Base-by-base conservation (phyloP, 768 basidiomycete genomes). In the Tricholoma hemisulphureum region DNA sequence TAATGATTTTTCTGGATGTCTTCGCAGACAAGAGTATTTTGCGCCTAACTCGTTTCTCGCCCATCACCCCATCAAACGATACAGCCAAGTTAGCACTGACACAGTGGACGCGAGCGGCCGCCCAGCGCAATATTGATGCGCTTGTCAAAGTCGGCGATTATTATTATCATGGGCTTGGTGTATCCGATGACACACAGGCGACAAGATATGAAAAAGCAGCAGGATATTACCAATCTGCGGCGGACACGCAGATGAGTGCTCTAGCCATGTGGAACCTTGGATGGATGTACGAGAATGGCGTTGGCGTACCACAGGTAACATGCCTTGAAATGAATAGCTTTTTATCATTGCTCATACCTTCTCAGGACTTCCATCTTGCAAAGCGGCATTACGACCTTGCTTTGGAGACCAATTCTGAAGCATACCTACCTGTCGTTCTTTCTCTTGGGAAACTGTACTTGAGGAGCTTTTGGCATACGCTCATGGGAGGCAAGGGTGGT, bases 261-360 rank as follows among this genome's bases (percentile, higher is more conserved):
- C 78, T 98, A 61, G 95, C 97, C 1, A 93, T 97, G 87, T 98
- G 94, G 94, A 97, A 98, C 67, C 75, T 98, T 10, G 97, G 96
- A 1, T 98, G 93, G 92, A 98, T 98, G 97, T 98, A 98, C 70
- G 96, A 98, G 75, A 93, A 94, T 64, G 97, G 97, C 0, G 71
- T 91, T 20, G 97, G 97, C 2, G 92, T 98, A 0, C 85, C 90
- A 23, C 89, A 91, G 80, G 93, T 91, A 60, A 60, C 48, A 6
- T 45, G 28, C 10, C 28, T n/a, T 26, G 18, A 34, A 51, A 43
- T 21, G n/a, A 26, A 13, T 29, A 8, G 41, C 2, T 21, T 43
- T 9, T 31, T 11, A 29, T 11, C 37, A n/a, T n/a, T 14, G 28
- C 26, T 55, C 26, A 65, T 48, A 41, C 26, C 46, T 29, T 52